A percentile compares a stretch with the other conserved stretches of the same genome.
Conservation (phyloP, 441 rosid genomes). For the Aquilaria agallochum region DNA sequence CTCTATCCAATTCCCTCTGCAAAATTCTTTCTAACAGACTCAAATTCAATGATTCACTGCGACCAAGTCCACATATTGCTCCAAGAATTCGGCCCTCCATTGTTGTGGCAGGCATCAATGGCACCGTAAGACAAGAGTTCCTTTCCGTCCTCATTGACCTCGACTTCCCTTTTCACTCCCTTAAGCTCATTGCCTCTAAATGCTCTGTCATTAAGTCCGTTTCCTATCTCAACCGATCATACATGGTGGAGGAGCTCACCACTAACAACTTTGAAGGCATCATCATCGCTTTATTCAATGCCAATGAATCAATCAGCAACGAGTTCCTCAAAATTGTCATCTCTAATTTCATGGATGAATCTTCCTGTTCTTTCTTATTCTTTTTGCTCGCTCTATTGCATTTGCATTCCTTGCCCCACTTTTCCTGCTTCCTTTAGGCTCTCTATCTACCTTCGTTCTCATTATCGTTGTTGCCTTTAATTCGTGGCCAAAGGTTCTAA, state of each 20-base stretch:
- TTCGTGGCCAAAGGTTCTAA: too few relatives aligned
- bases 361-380: too few relatives aligned
- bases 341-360: too few relatives aligned
- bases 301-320: conserved; percentile 86
- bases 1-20: conserved; percentile 20
- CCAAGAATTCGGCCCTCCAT: conserved; percentile 59
- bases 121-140: conserved; percentile 84
- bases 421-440: too few relatives aligned
- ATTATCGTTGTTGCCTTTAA: too few relatives aligned
- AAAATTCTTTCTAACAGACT: conserved; percentile 22
- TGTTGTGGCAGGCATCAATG: conserved; percentile 87
- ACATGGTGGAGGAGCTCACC: conserved; percentile 63
- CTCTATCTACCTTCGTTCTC: too few relatives aligned
- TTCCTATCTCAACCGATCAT: conserved; percentile 45
- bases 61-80: conserved; percentile 67
- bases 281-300: conserved; percentile 74
- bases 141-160: conserved; percentile 77
- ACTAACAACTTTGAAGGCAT: conserved; percentile 74
- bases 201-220: conserved; percentile 78
- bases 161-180: conserved; percentile 73
- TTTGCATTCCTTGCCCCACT: too few relatives aligned
- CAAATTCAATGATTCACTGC: conserved; percentile 23
- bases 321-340: conserved; percentile 16
- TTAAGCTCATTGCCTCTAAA: conserved; percentile 82
- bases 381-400: too few relatives aligned